phyloP scores from a whole-genome alignment of 176 grass and related monocot species.

The Oropetium thomaeum region DNA sequence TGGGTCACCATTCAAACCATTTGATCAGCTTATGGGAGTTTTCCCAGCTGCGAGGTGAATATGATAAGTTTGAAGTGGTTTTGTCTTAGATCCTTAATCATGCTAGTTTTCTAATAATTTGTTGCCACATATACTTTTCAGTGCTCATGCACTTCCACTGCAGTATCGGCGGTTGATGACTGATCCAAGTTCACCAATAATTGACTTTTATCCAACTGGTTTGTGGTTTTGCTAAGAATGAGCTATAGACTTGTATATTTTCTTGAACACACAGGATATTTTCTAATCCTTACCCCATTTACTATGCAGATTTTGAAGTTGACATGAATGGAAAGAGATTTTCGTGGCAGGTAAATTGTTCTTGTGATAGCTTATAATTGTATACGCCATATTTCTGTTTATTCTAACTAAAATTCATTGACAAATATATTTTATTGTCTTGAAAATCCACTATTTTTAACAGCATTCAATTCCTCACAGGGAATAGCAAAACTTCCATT shows the following conservation, averaged over 20 bases:
- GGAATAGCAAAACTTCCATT: constrained; percentile 97
- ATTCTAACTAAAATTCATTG: constrained; percentile 36
- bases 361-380: constrained; percentile 1
- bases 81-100: constrained; percentile 9
- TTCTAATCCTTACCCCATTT: constrained; percentile 6
- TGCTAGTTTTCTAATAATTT: background rate
- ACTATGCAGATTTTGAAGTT: constrained; percentile 85
- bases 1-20: constrained; percentile 90
- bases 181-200: constrained; percentile 76
- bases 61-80: constrained; percentile 5
- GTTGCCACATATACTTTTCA: constrained; percentile 40
- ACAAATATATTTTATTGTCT: constrained; percentile 2
- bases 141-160: constrained; percentile 84
- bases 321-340: constrained; percentile 99
- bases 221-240: constrained; percentile 22
- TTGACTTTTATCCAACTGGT: constrained; percentile 97
- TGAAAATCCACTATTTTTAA: constrained; percentile 21
- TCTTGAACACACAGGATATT: constrained; percentile 7
- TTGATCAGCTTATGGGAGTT: constrained; percentile 98
- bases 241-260: background rate
- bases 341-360: constrained; percentile 83
- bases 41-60: constrained; percentile 95
- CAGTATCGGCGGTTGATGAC: constrained; percentile 79
- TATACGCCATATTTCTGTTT: background rate
- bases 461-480: constrained; percentile 42